Evolutionary conservation across 2,329 filamentous ascomycete species (phyloP).

Genomic region (Graphilbum sp.): DNA sequence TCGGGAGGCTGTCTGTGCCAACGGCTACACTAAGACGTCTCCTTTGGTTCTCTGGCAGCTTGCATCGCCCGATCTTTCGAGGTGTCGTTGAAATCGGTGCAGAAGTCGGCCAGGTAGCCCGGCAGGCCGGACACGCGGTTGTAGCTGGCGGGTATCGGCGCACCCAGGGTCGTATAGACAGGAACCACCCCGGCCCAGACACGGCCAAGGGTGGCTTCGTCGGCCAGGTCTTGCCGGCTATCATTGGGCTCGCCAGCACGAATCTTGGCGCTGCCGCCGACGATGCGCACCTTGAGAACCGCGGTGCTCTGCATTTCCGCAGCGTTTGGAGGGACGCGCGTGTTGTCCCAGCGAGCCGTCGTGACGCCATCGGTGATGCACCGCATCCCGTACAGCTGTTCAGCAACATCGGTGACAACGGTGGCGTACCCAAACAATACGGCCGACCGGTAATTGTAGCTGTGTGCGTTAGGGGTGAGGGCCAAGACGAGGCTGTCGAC

Average conservation of each 20-base stretch:
- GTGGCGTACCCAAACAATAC: conserved; percentile 60
- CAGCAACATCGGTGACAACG: conserved; percentile 47
- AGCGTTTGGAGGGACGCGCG: conserved; percentile 51
- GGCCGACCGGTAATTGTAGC: conserved; percentile 74
- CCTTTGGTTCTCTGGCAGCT: conserved; percentile 8
- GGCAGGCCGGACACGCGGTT: conserved; percentile 45
- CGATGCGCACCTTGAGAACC: conserved; percentile 52
- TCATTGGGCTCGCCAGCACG: conserved; percentile 46
- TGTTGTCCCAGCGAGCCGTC: conserved; percentile 49
- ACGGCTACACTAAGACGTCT: neutral
- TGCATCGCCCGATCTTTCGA: conserved; percentile 11
- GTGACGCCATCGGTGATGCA: conserved; percentile 63
- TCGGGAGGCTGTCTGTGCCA: too few relatives aligned
- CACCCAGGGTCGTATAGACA: conserved; percentile 45
- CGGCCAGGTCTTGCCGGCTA: conserved; percentile 29
- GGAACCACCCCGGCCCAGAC: conserved; percentile 45
- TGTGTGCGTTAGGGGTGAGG: conserved; percentile 65
- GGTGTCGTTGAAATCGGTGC: conserved; percentile 20
- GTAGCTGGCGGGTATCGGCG: conserved; percentile 41
- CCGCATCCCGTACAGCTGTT: conserved; percentile 65
- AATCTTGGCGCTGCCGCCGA: conserved; percentile 61
- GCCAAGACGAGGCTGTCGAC: conserved; percentile 68
- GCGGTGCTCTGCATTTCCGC: conserved; percentile 62
- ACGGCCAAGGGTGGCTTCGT: conserved; percentile 21
- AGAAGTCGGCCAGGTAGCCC: conserved; percentile 35